These are phyloP conservation scores for Claviceps sp. DNA, from an alignment of 2,329 filamentous ascomycete species.

Conservation along the genomic window DNA sequence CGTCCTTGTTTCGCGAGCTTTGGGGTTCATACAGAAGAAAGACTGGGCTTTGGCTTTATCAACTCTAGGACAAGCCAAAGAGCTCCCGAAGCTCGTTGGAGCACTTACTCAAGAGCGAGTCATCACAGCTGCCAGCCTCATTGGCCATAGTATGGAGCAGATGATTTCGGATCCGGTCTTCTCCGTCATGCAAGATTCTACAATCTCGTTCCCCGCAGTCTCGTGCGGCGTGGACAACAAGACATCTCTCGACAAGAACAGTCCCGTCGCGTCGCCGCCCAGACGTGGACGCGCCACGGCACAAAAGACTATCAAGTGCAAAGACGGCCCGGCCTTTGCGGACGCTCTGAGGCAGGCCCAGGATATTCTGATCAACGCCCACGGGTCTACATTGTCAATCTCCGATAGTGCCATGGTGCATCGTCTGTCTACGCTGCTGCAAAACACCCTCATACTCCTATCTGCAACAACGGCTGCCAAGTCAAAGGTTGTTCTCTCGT, in stretches of 20 bases:
- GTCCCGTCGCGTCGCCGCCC: conserved; percentile 23
- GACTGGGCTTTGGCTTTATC: conserved; percentile 45
- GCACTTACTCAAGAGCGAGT: conserved; percentile 38
- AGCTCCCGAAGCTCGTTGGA: conserved; percentile 26
- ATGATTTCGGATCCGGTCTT: conserved; percentile 74
- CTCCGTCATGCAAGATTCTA: conserved; percentile 84
- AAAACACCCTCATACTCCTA: conserved; percentile 51
- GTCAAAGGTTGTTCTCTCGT: conserved; percentile 31
- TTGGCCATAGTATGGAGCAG: conserved; percentile 55
- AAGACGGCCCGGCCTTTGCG: conserved; percentile 31
- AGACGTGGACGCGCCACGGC: conserved; percentile 15
- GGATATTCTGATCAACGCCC: conserved; percentile 50
- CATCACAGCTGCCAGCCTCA: conserved; percentile 51
- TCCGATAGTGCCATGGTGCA: conserved; percentile 48
- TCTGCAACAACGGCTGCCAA: conserved; percentile 43
- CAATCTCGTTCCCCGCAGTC: conserved; percentile 71
- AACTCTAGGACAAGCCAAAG: conserved; percentile 37
- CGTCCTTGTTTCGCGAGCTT: conserved; percentile 25
- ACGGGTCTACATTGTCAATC: conserved; percentile 39
- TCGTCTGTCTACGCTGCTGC: conserved; percentile 47
- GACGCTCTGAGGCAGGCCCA: conserved; percentile 51
- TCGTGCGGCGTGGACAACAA: conserved; percentile 31
- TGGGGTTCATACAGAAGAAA: conserved; percentile 32
- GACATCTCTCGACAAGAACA: conserved; percentile 21
- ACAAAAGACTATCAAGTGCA: conserved; percentile 17